Evolutionary conservation across 1,139 yeast genomes (phyloP), one percentile per base, ranked within the genome.

Genomic region (Zygoascus meyerae): DNA sequence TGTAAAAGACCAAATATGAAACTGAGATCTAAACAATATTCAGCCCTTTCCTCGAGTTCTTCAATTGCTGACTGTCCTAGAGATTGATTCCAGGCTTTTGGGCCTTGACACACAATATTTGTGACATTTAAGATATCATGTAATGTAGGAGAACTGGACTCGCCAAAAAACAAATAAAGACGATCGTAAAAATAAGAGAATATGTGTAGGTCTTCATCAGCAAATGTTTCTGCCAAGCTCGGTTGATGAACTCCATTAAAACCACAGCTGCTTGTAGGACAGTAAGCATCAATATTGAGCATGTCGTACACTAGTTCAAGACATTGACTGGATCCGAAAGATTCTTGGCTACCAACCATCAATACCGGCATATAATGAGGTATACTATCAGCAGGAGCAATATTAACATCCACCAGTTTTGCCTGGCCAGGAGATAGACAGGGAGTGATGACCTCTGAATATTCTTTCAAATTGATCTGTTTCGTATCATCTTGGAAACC

Each of bases 171-270:
- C 40, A 96, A 95, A 60, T 76, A 80, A 37, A 95, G 82, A 62
- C 95, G 77, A 65, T 89, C 97, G 68, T 86, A 89, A 68, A 89
- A 89, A 70, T 80, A 89, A 7, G 96, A 87, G 65, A 89, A 86
- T 34, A 87, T 78, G 64, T 73, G 89, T 75, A 89, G 74, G 59
- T 87, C 95, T 34, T 79, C 77, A 48, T 72, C 72, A 51, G 75
- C 73, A 71, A 89, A 87, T n/a, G 92, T 78, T 55, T 73, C 77
- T 38, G 79, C 79, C 56, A 89, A 72, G 1, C 95, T 83, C n/a
- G 97, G 97, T 68, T 89, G 97, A 65, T 89, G 90, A 45, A 86
- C 81, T 59, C 97, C 96, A 61, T 89, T 89, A 74, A 89, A 87
- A 1, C 95, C 86, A 68, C 97, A 89, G 46, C 96, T 92, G 51